Evolutionary conservation across 176 grass and related monocot genomes (phyloP).

Genomic region (Otatea glauca): DNA sequence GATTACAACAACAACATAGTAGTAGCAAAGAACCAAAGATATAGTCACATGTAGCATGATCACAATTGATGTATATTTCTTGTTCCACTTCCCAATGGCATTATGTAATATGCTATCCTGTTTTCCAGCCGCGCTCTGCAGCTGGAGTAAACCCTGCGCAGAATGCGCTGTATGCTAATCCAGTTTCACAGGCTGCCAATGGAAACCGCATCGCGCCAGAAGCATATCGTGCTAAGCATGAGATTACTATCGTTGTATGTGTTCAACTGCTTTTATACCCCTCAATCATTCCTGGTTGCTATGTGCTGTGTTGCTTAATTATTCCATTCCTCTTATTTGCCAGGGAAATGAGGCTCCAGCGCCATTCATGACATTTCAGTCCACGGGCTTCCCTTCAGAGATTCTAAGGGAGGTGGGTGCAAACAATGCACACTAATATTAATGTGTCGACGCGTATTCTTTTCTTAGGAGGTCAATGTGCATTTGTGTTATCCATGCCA

Average conservation of each 20-base stretch:
- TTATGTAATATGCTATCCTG: constrained; percentile 18
- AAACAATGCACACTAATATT: constrained; percentile 6
- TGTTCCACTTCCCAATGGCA: not conserved
- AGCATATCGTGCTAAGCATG: constrained; percentile 79
- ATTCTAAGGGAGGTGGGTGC: constrained; percentile 76
- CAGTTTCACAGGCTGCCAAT: constrained; percentile 46
- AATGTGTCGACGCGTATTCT: not conserved
- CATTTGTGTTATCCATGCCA: constrained; percentile 8
- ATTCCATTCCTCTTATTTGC: constrained; percentile 29
- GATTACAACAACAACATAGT: not conserved
- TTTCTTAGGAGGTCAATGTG: constrained; percentile 30
- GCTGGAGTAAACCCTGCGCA: constrained; percentile 36
- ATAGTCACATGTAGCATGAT: not conserved
- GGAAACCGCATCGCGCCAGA: constrained; percentile 51
- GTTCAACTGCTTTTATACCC: constrained; percentile 21
- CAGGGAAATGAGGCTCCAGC: constrained; percentile 69
- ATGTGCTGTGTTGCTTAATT: not conserved
- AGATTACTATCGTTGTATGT: constrained; percentile 77
- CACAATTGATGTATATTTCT: not conserved
- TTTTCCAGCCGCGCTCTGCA: constrained; percentile 44
- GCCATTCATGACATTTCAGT: constrained; percentile 76
- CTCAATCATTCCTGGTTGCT: constrained; percentile 15
- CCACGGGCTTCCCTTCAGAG: constrained; percentile 67
- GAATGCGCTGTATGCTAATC: not conserved
- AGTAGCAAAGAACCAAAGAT: not conserved